Percentiles rank a stretch among this genome's conserved stretches.
Evolutionary conservation across 495 filamentous ascomycete genomes (phyloP).

Genomic region (Penicillium angulare): DNA sequence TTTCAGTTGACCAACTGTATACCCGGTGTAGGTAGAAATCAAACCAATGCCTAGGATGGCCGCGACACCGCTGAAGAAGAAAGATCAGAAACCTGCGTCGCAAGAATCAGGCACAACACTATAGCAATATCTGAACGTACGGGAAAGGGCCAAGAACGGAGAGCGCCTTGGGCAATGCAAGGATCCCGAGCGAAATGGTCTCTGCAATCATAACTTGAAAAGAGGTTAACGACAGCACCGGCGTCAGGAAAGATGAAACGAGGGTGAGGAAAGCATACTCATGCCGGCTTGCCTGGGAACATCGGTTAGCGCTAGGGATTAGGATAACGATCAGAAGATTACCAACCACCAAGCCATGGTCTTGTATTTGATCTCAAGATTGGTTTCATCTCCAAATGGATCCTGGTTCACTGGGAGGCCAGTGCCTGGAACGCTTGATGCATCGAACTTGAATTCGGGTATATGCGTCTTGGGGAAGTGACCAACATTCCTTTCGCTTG

Average conservation of each 20-base stretch:
- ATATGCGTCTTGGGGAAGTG: not conserved
- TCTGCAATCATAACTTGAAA: slow-evolving; percentile 65
- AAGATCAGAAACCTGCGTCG: too few relatives aligned
- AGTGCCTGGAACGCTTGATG: not conserved
- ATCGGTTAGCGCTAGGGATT: not conserved
- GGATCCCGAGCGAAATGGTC: slow-evolving; percentile 61
- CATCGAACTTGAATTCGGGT: not conserved
- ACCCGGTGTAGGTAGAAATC: slow-evolving; percentile 69
- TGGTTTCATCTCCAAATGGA: slow-evolving; percentile 33
- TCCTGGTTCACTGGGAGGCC: slow-evolving; percentile 7
- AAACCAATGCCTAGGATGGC: slow-evolving; percentile 60
- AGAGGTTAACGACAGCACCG: too few relatives aligned
- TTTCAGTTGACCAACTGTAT: slow-evolving; percentile 69
- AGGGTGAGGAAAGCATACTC: slow-evolving; percentile 15
- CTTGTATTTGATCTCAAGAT: slow-evolving; percentile 30
- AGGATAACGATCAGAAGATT: not conserved
- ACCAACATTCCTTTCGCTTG: too few relatives aligned
- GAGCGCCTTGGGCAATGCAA: slow-evolving; percentile 57
- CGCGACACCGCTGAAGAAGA: slow-evolving; percentile 44
- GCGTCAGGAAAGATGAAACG: not conserved
- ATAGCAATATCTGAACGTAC: slow-evolving; percentile 49
- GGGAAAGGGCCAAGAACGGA: slow-evolving; percentile 57
- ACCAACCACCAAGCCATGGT: slow-evolving; percentile 40
- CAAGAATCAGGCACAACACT: slow-evolving; percentile 6
- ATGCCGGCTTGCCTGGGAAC: slow-evolving; percentile 34